These are phyloP conservation scores for Pseudophaeomoniella oleicola DNA, from an alignment of 2,329 filamentous ascomycete genomes.

Conservation along the genomic window DNA sequence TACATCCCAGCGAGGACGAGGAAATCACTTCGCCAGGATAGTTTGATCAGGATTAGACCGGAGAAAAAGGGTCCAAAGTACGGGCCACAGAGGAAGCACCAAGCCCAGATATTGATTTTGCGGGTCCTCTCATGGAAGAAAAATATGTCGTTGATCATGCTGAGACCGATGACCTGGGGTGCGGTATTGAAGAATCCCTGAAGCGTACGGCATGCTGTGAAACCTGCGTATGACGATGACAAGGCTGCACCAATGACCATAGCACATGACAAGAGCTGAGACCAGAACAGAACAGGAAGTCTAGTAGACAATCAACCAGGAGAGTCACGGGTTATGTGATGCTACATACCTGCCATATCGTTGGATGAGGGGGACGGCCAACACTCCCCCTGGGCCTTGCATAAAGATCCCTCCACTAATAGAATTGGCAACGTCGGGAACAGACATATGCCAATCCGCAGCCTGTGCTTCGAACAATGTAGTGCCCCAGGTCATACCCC, in stretches of 20 bases:
- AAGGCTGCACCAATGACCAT: conserved; percentile 25
- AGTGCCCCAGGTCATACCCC: conserved; percentile 26
- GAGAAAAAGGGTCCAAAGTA: conserved; percentile 22
- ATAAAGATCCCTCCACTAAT: conserved; percentile 25
- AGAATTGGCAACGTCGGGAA: conserved; percentile 20
- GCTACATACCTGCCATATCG: conserved; percentile 23
- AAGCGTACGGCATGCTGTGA: conserved; percentile 22
- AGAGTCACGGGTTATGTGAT: background rate
- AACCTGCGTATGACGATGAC: conserved; percentile 22
- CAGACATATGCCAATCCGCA: conserved; percentile 18
- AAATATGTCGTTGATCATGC: conserved; percentile 26
- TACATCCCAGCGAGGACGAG: conserved; percentile 21
- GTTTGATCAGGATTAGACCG: conserved; percentile 19
- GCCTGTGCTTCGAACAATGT: conserved; percentile 23
- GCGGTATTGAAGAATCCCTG: conserved; percentile 24
- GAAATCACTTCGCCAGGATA: conserved; percentile 18
- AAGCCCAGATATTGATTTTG: conserved; percentile 25
- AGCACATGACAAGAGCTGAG: conserved; percentile 21
- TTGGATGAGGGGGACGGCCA: conserved; percentile 23
- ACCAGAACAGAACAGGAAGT: conserved; percentile 27
- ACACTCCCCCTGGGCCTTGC: conserved; percentile 22
- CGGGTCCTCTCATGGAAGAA: conserved; percentile 17
- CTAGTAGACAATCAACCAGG: conserved; percentile 12
- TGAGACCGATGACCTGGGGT: conserved; percentile 24
- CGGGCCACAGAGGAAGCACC: conserved; percentile 21